phyloP scores from a whole-genome alignment of 768 basidiomycete species.

The Termitomyces eurrhizus region DNA sequence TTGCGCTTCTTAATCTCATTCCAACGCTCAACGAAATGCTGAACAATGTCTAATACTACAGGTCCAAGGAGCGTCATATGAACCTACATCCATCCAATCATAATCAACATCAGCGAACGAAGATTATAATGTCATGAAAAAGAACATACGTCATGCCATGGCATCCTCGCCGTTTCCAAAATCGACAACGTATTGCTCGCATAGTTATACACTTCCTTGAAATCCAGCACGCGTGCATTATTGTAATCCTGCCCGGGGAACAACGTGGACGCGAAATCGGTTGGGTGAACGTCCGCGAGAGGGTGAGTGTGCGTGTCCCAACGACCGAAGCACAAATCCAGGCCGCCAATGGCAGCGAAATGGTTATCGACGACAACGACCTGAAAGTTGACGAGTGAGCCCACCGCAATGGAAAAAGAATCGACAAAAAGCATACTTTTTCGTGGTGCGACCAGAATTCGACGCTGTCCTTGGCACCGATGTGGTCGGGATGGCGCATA shows the following conservation, averaged over 20 bases:
- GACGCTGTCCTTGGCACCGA: constrained; percentile 77
- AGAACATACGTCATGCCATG: constrained; percentile 87
- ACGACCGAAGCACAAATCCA: constrained; percentile 95
- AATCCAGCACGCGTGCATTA: constrained; percentile 83
- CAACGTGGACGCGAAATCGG: constrained; percentile 73
- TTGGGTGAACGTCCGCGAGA: constrained; percentile 89
- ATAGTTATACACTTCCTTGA: constrained; percentile 77
- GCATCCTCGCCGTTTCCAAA: constrained; percentile 74
- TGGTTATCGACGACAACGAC: constrained; percentile 88
- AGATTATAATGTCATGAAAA: neutral
- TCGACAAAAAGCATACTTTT: constrained; percentile 40
- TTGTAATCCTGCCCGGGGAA: constrained; percentile 96
- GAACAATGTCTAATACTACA: constrained; percentile 81
- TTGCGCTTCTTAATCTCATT: constrained; percentile 86
- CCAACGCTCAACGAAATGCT: constrained; percentile 95
- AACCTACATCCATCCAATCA: constrained; percentile 38
- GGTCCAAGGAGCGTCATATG: constrained; percentile 84
- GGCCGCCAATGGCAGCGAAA: constrained; percentile 83
- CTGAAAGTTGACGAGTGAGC: constrained; percentile 14
- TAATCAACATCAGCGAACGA: neutral
- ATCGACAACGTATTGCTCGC: constrained; percentile 66
- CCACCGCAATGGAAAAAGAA: neutral
- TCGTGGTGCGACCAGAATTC: constrained; percentile 94
- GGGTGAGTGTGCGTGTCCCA: constrained; percentile 95
- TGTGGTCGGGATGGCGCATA: constrained; percentile 90